Evolutionary conservation across 306 rosid species (phyloP), one percentile per base, ranked within the genome.

Genomic region (Casuarina cunninghamiana): DNA sequence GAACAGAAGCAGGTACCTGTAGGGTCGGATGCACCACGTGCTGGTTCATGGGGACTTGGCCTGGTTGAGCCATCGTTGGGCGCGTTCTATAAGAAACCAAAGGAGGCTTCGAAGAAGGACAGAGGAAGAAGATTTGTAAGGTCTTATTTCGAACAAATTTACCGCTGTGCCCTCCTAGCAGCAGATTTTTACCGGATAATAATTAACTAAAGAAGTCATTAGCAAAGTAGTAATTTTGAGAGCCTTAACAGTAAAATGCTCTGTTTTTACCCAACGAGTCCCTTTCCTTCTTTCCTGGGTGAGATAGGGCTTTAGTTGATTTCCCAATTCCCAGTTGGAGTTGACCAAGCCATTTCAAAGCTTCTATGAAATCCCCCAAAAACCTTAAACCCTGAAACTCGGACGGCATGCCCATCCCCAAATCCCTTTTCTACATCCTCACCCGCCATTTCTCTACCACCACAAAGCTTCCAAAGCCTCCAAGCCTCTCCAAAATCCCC

Each of bases 51-150:
- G 95, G 97, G 72, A 83, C 58, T 78, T 90, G 90, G 63, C 85
- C 86, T 79, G 87, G 94, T 63, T 90, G 88, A 68, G 91, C 88
- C 97, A 92, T 92, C 72, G 76, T 53, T 66, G 62, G 17, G 26
- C 3, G 21, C 9, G 46, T 21, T 53, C 0, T 5, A 10, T 11
- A 19, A 5, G 53, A 44, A 15, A 6, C 26, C 6, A 2, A 32
- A 6, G 32, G 4, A 32, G 53, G 10, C 12, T 15, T 57, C 21
- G 39, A 48, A 48, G 51, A 48, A 9, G 15, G 2, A 13, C 3
- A 48, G 51, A 10, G 3, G 51, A 48, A 2, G 13, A 13, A 48
- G 11, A 48, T 48, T 48, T 48, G 51, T 48, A 48, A 48, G 11
- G 51, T 13, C 11, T 48, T 48, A 48, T 48, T 48, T 48, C 51